Evolutionary conservation across 257 asterid genomes (phyloP), one percentile per base, ranked within the genome.

Genomic region (Datura wrightii): DNA sequence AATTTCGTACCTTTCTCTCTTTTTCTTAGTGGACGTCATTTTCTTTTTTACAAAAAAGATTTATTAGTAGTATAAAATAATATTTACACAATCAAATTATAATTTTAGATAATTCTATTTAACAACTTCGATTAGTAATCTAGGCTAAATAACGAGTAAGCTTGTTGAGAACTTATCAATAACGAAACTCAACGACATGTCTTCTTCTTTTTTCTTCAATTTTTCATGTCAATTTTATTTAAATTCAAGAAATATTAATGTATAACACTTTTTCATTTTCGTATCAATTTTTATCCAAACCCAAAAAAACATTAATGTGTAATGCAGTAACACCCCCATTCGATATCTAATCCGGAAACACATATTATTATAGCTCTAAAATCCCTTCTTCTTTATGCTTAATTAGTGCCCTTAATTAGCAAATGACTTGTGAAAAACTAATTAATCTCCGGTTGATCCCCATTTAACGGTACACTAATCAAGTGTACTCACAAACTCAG

Each of bases 381-480:
- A 18, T 71, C 16, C 6, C 2, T 24, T 42, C 5, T 48, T 79
- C 53, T 34, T 50, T 67, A 31, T 50, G 37, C 10, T 53, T 50
- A 56, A 56, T 8, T 59, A 15, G 18, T 56, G 41, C 7, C 15
- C 31, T 41, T 13, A 56, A 59, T 63, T 31, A 44, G 62, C 74
- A 83, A 84, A 69, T 70, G 70, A 83, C 69, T 87, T 86, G 84
- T 83, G 86, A 76, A 88, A 84, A 66, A 66, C 10, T 83, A 79
- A 82, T 83, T 24, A 52, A 55, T 85, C 80, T 83, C 87, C 76
- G 59, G 55, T 41, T 46, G 50, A 46, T 65, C 79, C n/a, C 36
- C 41, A 82, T 19, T 52, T 36, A 60, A 69, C 79, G 82, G 83
- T 81, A 71, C 86, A 90, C 18, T 82, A 85, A 86, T 88, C 16